phyloP scores from a whole-genome alignment of 129 eudicot genomes.

The Daucus carota region DH1_v3.0 NC_030387.2:36082001-36082500 shows the following conservation, averaged over 20 bases:
- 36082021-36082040: conserved; percentile 27
- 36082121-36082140: conserved; percentile 24
- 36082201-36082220: conserved; percentile 20
- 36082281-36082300: conserved; percentile 19
- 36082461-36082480: not conserved
- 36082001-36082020: conserved; percentile 51
- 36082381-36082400: not conserved
- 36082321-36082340: not conserved
- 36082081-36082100: conserved; percentile 45
- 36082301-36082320: not conserved
- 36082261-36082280: conserved; percentile 24
- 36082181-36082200: conserved; percentile 25
- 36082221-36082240: conserved; percentile 22
- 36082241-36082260: conserved; percentile 34
- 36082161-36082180: conserved; percentile 27
- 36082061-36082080: conserved; percentile 15
- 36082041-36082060: conserved; percentile 35
- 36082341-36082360: not conserved
- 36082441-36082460: not conserved
- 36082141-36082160: conserved; percentile 23
- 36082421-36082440: not conserved
- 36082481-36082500: no score
- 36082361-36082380: not conserved
- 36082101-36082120: conserved; percentile 44
- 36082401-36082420: not conserved